Evolutionary conservation across 2,329 filamentous ascomycete genomes (phyloP).

Genomic region (Sporothrix pallida): DNA sequence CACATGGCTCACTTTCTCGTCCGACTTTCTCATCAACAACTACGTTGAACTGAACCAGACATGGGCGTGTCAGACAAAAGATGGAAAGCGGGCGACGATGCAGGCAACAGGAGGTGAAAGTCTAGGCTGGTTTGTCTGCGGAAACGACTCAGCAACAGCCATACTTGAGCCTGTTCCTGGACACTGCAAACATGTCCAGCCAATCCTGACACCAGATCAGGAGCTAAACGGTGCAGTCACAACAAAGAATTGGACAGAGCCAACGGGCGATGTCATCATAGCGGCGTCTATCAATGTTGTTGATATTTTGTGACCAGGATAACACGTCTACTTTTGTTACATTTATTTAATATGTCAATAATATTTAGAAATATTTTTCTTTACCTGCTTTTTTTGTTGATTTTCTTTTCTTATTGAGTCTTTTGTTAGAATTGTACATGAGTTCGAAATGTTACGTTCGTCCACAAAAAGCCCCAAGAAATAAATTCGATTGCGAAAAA

Average conservation of each 20-base stretch:
- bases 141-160: not conserved
- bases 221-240: not conserved
- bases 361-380: too few species aligned
- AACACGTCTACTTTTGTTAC: too few species aligned
- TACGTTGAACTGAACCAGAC: slow-evolving; percentile 3
- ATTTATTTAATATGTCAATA: too few species aligned
- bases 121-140: not conserved
- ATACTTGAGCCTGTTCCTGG: not conserved
- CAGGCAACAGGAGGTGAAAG: not conserved
- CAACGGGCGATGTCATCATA: not conserved
- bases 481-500: too few species aligned
- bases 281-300: not conserved
- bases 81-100: not conserved
- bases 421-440: too few species aligned
- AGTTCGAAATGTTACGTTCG: too few species aligned
- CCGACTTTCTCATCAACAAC: slow-evolving; percentile 3
- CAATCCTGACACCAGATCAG: not conserved
- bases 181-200: not conserved
- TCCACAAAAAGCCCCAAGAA: too few species aligned
- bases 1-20: not conserved
- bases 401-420: too few species aligned
- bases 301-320: not conserved
- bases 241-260: not conserved
- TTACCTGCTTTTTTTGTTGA: too few species aligned
- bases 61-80: not conserved